Percentiles rank a stretch among this genome's conserved stretches.
Conservation (phyloP, 1,139 yeast genomes). For the Taphrina wiesneri region DNA sequence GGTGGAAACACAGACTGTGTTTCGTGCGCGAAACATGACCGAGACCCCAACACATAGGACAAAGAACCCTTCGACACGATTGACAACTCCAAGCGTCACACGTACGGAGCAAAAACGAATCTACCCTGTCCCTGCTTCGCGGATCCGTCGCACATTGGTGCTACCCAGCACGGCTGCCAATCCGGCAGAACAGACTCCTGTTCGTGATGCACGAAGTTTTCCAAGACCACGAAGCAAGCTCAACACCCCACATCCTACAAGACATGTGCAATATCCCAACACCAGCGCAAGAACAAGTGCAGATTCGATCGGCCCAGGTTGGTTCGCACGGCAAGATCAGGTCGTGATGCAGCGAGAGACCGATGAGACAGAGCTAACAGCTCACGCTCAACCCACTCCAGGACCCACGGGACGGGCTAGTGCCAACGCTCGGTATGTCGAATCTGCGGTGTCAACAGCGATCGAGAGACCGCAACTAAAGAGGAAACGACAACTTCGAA, state of each 20-base stretch:
- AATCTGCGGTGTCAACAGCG: no score
- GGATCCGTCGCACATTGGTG: background rate
- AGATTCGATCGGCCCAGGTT: background rate
- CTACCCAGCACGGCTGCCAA: background rate
- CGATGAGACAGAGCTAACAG: background rate
- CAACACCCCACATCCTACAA: background rate
- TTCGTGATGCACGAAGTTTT: background rate
- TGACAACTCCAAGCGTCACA: background rate
- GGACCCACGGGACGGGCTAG: no score
- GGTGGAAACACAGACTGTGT: background rate
- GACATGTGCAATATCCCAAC: background rate
- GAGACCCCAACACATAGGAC: background rate
- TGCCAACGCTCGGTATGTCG: no score
- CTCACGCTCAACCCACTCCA: no score
- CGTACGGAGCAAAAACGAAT: background rate
- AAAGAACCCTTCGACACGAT: background rate
- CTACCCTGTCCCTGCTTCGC: background rate
- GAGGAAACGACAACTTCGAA: background rate
- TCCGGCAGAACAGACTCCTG: background rate
- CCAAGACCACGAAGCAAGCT: background rate
- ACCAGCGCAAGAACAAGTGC: background rate
- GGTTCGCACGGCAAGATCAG: slow-evolving; percentile 14
- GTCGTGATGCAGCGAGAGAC: background rate
- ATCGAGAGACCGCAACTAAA: background rate
- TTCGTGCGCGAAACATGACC: background rate